Base-by-base conservation (phyloP, 2,329 filamentous ascomycete species). In the Penicillium sclerotiorum region DNA sequence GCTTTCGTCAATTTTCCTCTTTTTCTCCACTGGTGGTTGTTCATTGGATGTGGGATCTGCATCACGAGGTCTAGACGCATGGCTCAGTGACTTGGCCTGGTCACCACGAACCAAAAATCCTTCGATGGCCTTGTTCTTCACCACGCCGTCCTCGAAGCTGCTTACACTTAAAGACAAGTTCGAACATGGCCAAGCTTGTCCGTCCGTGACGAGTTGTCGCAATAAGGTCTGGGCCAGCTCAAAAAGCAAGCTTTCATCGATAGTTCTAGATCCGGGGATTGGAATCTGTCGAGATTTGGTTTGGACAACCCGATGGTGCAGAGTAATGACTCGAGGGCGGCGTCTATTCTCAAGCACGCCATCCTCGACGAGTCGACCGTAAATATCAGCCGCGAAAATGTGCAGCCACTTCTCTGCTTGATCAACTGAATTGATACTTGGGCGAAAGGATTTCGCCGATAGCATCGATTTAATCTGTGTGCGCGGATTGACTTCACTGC, bases 401-500 rank as follows among this genome's bases (percentile, higher is more conserved):
- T 87, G 81, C 32, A 99, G 77, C 94, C 94, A 99, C 52, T 85
- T 86, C 20, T 82, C 77, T 1, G 87, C 93, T 67, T 95, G 89
- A 18, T 94, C 90, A 15, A 83, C 75, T 2, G 80, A 87, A 59
- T 85, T 88, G 66, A 97, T 93, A 48, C 81, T 84, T 0, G 94
- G 94, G 21, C 89, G 81, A 64, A 99, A 99, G 0, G 91, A 95
- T 68, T 99, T 99, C 17, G 94, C 92, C 1, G 91, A 96, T 12
- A 97, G 78, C 92, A 99, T 97, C 13, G 89, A 94, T 69, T 97
- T 96, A 75, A 96, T 96, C 64, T 94, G 89, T 1, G 91, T 96
- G 44, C 93, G 81, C 22, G 90, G 83, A 64, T 90, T 96, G 58
- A 99, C 90, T 70, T 96, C 92, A 61, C 88, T 94, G 42, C 78